Evolutionary conservation across 2,329 filamentous ascomycete species (phyloP).

Genomic region (Colletotrichum sp.): DNA sequence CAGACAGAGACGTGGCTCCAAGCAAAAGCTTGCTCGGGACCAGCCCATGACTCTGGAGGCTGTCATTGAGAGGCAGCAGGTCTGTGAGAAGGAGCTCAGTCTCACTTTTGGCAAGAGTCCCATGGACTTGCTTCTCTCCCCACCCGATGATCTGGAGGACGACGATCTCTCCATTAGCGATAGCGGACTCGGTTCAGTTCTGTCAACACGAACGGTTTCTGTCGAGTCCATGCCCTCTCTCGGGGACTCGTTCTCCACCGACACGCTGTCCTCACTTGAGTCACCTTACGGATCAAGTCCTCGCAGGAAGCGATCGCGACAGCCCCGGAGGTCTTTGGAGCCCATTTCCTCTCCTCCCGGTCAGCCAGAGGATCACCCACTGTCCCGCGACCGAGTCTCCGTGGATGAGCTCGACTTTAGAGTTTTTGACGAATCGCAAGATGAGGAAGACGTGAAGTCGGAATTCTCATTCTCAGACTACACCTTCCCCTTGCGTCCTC

Average conservation of each 20-base stretch:
- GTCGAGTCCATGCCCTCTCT: constrained; percentile 67
- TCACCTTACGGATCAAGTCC: constrained; percentile 48
- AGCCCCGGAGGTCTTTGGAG: constrained; percentile 55
- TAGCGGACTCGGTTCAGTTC: constrained; percentile 54
- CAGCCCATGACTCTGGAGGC: constrained; percentile 57
- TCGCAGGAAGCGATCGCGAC: constrained; percentile 34
- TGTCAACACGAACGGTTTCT: constrained; percentile 62
- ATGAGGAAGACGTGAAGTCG: constrained; percentile 36
- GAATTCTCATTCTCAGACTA: constrained; percentile 32
- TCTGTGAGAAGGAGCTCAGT: constrained; percentile 64
- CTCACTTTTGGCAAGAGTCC: constrained; percentile 58
- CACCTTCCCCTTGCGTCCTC: constrained; percentile 48
- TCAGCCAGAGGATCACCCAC: constrained; percentile 55
- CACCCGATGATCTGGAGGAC: constrained; percentile 62
- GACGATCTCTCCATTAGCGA: constrained; percentile 52
- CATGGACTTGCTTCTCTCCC: constrained; percentile 63
- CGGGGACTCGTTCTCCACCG: constrained; percentile 57
- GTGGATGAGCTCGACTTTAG: constrained; percentile 50
- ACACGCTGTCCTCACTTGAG: constrained; percentile 52
- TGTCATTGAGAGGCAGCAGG: constrained; percentile 57
- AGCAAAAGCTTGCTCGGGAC: constrained; percentile 26
- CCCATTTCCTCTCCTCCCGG: constrained; percentile 61
- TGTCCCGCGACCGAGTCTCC: constrained; percentile 54
- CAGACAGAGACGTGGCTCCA: constrained; percentile 43
- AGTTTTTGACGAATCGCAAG: constrained; percentile 25